Base-by-base conservation (phyloP, 805 yeast genomes). In the Metschnikowia rubicola region DNA sequence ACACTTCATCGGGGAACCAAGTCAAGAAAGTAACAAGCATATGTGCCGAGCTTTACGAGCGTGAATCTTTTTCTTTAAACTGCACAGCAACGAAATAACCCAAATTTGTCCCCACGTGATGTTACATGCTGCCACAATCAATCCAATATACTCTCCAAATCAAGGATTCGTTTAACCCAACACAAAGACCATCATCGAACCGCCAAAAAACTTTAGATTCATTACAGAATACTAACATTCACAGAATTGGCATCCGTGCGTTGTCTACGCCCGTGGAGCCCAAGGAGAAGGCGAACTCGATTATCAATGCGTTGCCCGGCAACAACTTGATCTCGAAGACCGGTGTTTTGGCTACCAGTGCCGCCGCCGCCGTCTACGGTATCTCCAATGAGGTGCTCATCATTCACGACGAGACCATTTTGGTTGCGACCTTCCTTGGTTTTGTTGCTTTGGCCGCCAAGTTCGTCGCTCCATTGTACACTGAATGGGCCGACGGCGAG, bases 361-460 rank as follows among this genome's bases (percentile, higher is more conserved):
- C 96, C 52, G 97, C 97, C 53, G 98, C 96, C 48, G 84, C 96
- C 51, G 70, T 92, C 59, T 94, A 90, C 74, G 97, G 96, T 57
- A 84, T 94, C 66, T 86, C 97, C 62, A 89, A 88, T 73, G 96
- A 89, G 72, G 79, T 94, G 59, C 85, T 91, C 73, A 88, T 94
- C 59, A 78, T 94, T 65, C 95, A 92, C 73, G 97, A 90, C 66
- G 99, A 94, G 80, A 79, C 96, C 64, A 81, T 89, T 60, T 77
- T 94, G 69, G 79, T 90, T 46, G 80, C 79, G 53, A 84, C 95
- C 52, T 94, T 94, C 71, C 69, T 82, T 50, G 86, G 88, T 53
- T 86, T 92, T 70, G 68, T 84, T 55, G 84, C 78, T 55, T 75
- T 90, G 61, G 75, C 81, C 60, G 87, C 91, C 64, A 92, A 91